phyloP scores from a whole-genome alignment of 2,329 filamentous ascomycete genomes.

The Fusarium sp. region DNA sequence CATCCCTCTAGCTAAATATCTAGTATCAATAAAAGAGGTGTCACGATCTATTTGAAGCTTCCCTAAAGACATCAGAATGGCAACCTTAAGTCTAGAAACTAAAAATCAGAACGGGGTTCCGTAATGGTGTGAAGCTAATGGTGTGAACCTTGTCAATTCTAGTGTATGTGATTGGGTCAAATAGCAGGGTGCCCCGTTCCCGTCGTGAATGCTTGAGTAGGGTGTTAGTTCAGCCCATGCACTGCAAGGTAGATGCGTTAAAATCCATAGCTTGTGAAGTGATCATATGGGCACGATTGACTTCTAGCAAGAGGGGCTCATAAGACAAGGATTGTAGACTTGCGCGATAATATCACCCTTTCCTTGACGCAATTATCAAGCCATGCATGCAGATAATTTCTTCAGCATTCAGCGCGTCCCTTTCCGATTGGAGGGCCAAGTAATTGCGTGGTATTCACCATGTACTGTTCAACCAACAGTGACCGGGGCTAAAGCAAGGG shows the following conservation, averaged over 20 bases:
- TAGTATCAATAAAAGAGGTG: rapidly evolving
- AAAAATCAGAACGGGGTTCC: not conserved
- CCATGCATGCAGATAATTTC: not conserved
- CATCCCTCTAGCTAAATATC: rapidly evolving
- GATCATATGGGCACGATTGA: too few species aligned
- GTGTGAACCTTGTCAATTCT: not conserved
- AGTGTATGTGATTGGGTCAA: not conserved
- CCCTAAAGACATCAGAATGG: too few species aligned
- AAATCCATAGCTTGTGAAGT: too few species aligned
- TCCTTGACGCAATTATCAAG: not conserved
- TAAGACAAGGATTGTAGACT: too few species aligned
- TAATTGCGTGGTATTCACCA: not conserved
- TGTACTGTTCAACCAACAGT: not conserved
- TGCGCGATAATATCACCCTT: not conserved
- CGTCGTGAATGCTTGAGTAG: too few species aligned
- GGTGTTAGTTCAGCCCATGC: not conserved
- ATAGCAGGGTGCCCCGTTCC: not conserved
- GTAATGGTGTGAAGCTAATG: too few species aligned
- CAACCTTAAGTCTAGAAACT: too few species aligned
- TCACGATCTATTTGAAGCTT: too few species aligned
- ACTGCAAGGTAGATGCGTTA: too few species aligned
- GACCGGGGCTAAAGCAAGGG: not conserved
- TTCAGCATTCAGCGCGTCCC: not conserved
- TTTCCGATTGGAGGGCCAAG: not conserved
- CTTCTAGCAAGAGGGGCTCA: not conserved